Percentiles rank a stretch among this genome's conserved stretches.
Evolutionary conservation across 331 rosid genomes (phyloP).

Genomic region (Rhamnella rubrinervis): DNA sequence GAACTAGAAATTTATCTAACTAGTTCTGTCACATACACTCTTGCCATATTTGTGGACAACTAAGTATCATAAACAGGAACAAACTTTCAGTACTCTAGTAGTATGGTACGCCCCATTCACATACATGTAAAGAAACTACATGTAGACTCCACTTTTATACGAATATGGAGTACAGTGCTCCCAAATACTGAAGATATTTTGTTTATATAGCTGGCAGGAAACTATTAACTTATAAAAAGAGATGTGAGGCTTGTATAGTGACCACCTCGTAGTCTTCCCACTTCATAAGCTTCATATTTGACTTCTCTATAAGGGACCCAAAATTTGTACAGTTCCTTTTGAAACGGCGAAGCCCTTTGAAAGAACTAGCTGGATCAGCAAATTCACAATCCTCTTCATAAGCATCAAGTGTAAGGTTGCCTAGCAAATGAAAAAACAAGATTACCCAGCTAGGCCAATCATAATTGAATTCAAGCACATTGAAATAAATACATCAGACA

Average conservation of each 20-base stretch:
- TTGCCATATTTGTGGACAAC: not conserved
- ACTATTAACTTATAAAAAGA: no score
- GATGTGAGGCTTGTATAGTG: not conserved
- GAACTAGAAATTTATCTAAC: not conserved
- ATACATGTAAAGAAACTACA: no score
- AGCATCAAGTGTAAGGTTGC: slow-evolving; percentile 80
- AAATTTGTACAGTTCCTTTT: slow-evolving; percentile 94
- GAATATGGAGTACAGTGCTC: no score
- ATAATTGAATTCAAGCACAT: not conserved
- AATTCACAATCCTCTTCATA: slow-evolving; percentile 91
- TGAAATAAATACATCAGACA: not conserved
- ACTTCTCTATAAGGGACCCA: slow-evolving; percentile 76
- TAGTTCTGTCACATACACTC: not conserved
- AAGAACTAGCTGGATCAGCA: slow-evolving; percentile 96
- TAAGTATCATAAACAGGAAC: not conserved
- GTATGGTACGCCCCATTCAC: no score
- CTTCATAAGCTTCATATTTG: slow-evolving; percentile 83
- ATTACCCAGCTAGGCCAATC: slow-evolving; percentile 7
- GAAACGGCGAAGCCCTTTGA: slow-evolving; percentile 86
- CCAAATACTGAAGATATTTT: no score
- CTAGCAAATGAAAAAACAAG: slow-evolving; percentile 34
- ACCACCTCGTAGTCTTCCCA: slow-evolving; percentile 90
- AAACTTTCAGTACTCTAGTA: not conserved
- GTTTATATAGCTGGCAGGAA: not conserved
- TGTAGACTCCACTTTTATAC: no score